These are phyloP conservation scores for Termitomyces bulborhizus DNA, from an alignment of 768 basidiomycete genomes.

Conservation along the genomic window DNA sequence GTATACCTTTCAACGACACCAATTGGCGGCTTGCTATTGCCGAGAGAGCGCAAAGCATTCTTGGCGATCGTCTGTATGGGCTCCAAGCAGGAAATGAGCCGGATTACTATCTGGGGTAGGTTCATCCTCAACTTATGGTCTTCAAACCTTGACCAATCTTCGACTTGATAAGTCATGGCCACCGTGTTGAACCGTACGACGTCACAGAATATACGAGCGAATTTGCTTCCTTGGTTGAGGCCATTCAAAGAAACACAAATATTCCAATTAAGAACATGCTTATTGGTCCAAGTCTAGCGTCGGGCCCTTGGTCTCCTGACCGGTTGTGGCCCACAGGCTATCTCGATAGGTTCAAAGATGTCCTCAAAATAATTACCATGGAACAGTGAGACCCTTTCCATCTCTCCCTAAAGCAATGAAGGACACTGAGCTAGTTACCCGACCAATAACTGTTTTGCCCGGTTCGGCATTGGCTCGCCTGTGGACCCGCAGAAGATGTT, in stretches of 20 bases:
- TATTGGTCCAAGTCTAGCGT: constrained; percentile 58
- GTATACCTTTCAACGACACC: constrained; percentile 65
- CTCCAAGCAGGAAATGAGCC: constrained; percentile 75
- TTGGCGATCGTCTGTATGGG: constrained; percentile 59
- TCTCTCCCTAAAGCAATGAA: background rate
- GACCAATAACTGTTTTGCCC: constrained; percentile 54
- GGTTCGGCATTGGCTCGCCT: constrained; percentile 35
- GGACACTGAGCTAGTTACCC: constrained; percentile 34
- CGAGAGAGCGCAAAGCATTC: constrained; percentile 49
- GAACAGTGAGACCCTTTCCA: constrained; percentile 38
- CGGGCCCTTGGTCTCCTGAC: constrained; percentile 42
- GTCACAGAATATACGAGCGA: constrained; percentile 42
- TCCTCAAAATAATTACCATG: constrained; percentile 41
- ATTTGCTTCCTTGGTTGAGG: constrained; percentile 34
- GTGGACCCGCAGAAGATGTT: constrained; percentile 44
- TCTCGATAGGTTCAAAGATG: constrained; percentile 31
- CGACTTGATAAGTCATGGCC: constrained; percentile 13
- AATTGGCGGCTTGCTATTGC: constrained; percentile 51
- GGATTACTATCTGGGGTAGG: constrained; percentile 54
- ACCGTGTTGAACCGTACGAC: constrained; percentile 19
- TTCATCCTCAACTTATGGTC: background rate
- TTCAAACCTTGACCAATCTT: background rate
- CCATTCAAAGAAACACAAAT: constrained; percentile 27
- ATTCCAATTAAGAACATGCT: constrained; percentile 36
- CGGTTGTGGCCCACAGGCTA: constrained; percentile 47